phyloP scores from a whole-genome alignment of 768 basidiomycete species.

The Boletus barrowsii region DNA sequence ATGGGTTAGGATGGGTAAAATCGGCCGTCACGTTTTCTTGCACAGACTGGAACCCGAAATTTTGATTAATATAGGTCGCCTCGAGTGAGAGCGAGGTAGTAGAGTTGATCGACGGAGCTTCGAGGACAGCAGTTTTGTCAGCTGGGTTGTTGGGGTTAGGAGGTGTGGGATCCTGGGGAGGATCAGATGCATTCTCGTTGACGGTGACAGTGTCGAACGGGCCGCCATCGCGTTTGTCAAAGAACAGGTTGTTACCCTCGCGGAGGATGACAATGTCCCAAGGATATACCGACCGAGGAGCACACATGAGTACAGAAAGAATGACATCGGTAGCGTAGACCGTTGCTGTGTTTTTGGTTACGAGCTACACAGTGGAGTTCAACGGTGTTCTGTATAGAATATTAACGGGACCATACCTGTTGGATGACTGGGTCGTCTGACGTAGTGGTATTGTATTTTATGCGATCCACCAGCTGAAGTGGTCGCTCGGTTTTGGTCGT shows the following conservation, averaged over 20 bases:
- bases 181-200: constrained; percentile 97
- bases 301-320: constrained; percentile 93
- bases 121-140: constrained; percentile 61
- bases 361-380: constrained; percentile 52
- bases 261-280: constrained; percentile 98
- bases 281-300: constrained; percentile 91
- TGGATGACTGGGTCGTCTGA: constrained; percentile 98
- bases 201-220: constrained; percentile 97
- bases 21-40: constrained; percentile 69
- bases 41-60: constrained; percentile 96
- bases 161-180: constrained; percentile 79
- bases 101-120: constrained; percentile 85
- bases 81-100: constrained; percentile 92
- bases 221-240: constrained; percentile 97
- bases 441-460: constrained; percentile 96
- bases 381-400: constrained; percentile 1
- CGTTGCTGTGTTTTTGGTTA: constrained; percentile 73
- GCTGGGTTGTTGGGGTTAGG: constrained; percentile 73
- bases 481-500: constrained; percentile 91
- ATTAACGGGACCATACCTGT: constrained; percentile 48
- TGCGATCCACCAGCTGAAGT: constrained; percentile 88
- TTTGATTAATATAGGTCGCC: constrained; percentile 98
- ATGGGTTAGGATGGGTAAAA: constrained; percentile 88
- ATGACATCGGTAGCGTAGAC: constrained; percentile 96
- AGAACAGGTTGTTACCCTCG: constrained; percentile 89